Evolutionary conservation across 441 rosid genomes (phyloP), one percentile per base, ranked within the genome.

Genomic region (Euphorbia corollata): DNA sequence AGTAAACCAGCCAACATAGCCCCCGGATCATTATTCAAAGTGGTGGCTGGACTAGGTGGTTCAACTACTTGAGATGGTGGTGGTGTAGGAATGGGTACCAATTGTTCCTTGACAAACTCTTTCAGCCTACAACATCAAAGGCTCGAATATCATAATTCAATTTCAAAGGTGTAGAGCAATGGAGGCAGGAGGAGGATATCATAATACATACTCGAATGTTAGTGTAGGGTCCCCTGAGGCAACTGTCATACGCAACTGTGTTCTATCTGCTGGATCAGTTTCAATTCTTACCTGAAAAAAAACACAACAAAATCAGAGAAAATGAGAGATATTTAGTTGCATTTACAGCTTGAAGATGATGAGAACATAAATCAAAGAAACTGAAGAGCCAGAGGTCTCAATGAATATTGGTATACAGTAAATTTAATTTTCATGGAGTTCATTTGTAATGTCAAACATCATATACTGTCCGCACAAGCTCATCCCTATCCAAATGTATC

Each of bases 261-360:
- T 92, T 81, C 93, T 86, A 74, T 95, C 99, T 10, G 99, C 90
- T 12, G 98, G 99, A 73, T 95, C 99, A 39, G 99, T 95, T 81
- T 95, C 99, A 24, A 95, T 80, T 78, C 99, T 86, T n/a, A 77
- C 69, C 99, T 95, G 98, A 39, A 39, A 77, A 67, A 65, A 57
- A 27, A 27, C 1, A 27, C 32, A 27, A 27, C 32, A 27, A 27
- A 27, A 27, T 27, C 32, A 27, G 32, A 27, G 32, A 27, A 27
- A 27, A 1, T 27, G 32, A 27, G 32, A 27, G 32, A 27, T 27
- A 27, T 27, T 27, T 27, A 27, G 32, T 27, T 27, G 32, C 32
- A 27, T n/a, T n/a, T n/a, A n/a, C n/a, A n/a, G n/a, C n/a, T n/a
- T n/a, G n/a, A n/a, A n/a, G n/a, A n/a, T n/a, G n/a, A n/a, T n/a